Base-by-base conservation (phyloP, 257 asterid species). In the Jacaranda mimosifolia region DNA sequence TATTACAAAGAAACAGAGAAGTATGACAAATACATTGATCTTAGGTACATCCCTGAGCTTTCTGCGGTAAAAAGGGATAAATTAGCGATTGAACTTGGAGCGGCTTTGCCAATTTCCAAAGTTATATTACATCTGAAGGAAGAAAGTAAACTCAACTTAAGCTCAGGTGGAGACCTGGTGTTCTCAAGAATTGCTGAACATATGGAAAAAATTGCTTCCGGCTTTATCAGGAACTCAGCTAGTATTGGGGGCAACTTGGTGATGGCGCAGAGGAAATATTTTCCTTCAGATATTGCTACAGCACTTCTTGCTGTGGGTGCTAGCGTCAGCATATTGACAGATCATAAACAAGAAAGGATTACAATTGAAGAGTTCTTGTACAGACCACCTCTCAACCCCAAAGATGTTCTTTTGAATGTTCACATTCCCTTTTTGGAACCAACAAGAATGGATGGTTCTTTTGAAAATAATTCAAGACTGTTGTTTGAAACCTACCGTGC, bases 201-300 rank as follows among this genome's bases (percentile, higher is more conserved):
- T 80, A 82, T 89, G 94, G 94, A 89, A 75, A 89, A 91, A 79
- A 81, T 88, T 55, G 97, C 89, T 51, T 73, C 94, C 2, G 82
- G 83, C 1, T 91, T 88, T 68, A 51, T 91, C 63, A 80, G 97
- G 73, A 91, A 91, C 85, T 63, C 90, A 0, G 95, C 86, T 51
- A 91, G 95, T 76, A 63, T 91, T 0, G 97, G 95, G 32, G 97
- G 97, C 48, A 91, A 91, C 80, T 76, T 91, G 82, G 87, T 91
- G 40, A 89, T 89, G 89, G 90, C 93, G 43, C 95, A 91, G 71
- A 88, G 83, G 75, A 84, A 81, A 43, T 12, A 70, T 84, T 89
- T 91, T 80, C 97, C 97, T 58, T 91, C 95, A 0, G 97, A 91
- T 78, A 85, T 88, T 40, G 88, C 83, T 63, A 89, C 95, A 3